Base-by-base conservation (phyloP, 2,329 filamentous ascomycete genomes). In the Metarhizium brunneum region DNA sequence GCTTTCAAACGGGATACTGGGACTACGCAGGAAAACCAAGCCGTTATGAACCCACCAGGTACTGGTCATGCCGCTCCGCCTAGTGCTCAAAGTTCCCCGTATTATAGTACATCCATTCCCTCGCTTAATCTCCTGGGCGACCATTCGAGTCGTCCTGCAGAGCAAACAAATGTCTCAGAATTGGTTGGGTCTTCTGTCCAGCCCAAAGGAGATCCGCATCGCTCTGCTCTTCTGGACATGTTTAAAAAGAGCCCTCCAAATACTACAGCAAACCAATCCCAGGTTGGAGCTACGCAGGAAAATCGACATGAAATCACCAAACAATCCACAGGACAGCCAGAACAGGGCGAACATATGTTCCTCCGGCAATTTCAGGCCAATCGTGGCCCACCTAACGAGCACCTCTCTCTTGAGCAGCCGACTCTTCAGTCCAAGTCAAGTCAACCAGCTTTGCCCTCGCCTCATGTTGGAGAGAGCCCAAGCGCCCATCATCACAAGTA, bases 161-260 rank as follows among this genome's bases (percentile, higher is more conserved):
- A 58, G 2, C 54, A 52, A 40, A 55, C 50, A 13, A 66, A 61
- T 35, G 62, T 68, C 0, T 66, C 63, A 47, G 65, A 66, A 54
- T 53, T 66, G n/a, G 60, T 60, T 42, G 67, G 64, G 18, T 63
- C 65, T 6, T 63, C 59, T 48, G 61, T 67, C 25, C 59, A 58
- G 29, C 57, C 60, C 1, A 57, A 59, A 4, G 58, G 56, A 6
- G 64, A 65, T 32, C 61, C 66, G 49, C 79, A 82, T 59, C 75
- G 77, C 25, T 75, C 72, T 18, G 70, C 76, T 7, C 67, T 83
- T 20, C 68, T 83, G 14, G 76, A 72, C 25, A 80, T 83, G 70
- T 82, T 84, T 66, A 81, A 79, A 58, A 75, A 75, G 59, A 60
- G 66, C 59, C 57, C 57, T 4, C 3, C 55, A 16, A 25, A 32